Evolutionary conservation across 139 green algal genomes (phyloP), one percentile per base, ranked within the genome.

Genomic region (Chlamydomonas sp.): DNA sequence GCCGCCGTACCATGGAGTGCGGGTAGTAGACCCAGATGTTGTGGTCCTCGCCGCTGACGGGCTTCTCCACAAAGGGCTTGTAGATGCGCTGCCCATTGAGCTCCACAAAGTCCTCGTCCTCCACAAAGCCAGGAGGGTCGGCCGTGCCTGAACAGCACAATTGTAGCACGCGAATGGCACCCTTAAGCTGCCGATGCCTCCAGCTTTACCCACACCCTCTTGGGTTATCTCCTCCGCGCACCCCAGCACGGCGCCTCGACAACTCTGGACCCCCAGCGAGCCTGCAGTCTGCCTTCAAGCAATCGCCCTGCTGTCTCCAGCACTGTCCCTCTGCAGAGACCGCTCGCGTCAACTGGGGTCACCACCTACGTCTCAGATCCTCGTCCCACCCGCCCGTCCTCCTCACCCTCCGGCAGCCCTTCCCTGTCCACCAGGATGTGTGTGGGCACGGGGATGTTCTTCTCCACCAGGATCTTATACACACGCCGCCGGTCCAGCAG

Each of bases 21-120:
- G 98, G 98, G 93, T 99, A 99, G 92, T 99, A 99, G 80, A 99
- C 99, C 88, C 96, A 96, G 59, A 99, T 85, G 89, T 99, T 99
- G 95, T 99, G 98, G 90, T 99, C 96, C 85, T 99, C 97, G 16
- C 88, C 85, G 10, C 95, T 97, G 14, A 93, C 93, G 2, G 98
- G 98, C 92, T 99, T 99, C 94, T 99, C 98, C 63, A 99, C 98
- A 94, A 99, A 99, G 0, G 98, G 98, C 93, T 99, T 99, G 79
- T 95, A 88, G 61, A 99, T 98, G 77, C 93, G 86, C 80, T 92
- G 79, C 15, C 96, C 96, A 63, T 94, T 90, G 3, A 95, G 87
- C 87, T 94, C 95, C 18, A 99, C 95, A 75, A 96, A 99, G 87
- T 99, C 97, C 86, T 98, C 95, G 0, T 93, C 93, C 91, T 99